Conservation (phyloP, 352 stramenopile species). For the Phytophthora melonis region DNA sequence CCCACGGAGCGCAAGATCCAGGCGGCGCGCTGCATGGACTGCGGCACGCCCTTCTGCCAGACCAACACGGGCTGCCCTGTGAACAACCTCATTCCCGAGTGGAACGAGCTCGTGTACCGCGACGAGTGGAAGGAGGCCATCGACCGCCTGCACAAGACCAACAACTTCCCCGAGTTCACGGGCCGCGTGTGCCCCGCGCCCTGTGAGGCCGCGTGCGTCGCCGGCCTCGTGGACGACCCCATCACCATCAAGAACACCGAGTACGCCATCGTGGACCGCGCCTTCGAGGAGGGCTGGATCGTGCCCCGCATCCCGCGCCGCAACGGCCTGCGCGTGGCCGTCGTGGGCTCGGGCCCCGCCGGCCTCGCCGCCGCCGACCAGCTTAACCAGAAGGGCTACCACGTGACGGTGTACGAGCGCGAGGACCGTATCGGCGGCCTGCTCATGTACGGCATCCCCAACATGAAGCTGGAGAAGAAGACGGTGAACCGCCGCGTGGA, state of each 20-base stretch:
- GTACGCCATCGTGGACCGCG: conserved; percentile 98
- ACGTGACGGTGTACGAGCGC: conserved; percentile 97
- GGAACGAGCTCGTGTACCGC: conserved; percentile 98
- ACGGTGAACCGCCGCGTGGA: conserved; percentile 96
- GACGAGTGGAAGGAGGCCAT: conserved; percentile 97
- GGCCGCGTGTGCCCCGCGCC: conserved; percentile 97
- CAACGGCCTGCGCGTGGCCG: conserved; percentile 95
- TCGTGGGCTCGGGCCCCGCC: conserved; percentile 94
- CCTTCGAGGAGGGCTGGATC: conserved; percentile 96
- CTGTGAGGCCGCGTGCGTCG: conserved; percentile 96
- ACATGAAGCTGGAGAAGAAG: conserved; percentile 99
- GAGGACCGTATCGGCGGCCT: conserved; percentile 96
- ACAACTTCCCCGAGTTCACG: conserved; percentile 99
- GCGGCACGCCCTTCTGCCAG: conserved; percentile 98
- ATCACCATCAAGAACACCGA: conserved; percentile 99
- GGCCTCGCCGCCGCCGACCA: conserved; percentile 96
- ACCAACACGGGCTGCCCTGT: conserved; percentile 98
- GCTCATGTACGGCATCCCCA: conserved; percentile 99
- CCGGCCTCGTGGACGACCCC: conserved; percentile 95
- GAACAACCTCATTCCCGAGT: conserved; percentile 99
- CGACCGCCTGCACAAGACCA: conserved; percentile 97
- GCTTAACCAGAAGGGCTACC: conserved; percentile 98
- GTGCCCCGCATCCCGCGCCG: conserved; percentile 92
- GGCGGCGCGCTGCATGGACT: conserved; percentile 98
- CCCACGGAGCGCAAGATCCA: conserved; percentile 92